Conservation (phyloP, 2,329 filamentous ascomycete genomes). For the Fusarium transvaalense region DNA sequence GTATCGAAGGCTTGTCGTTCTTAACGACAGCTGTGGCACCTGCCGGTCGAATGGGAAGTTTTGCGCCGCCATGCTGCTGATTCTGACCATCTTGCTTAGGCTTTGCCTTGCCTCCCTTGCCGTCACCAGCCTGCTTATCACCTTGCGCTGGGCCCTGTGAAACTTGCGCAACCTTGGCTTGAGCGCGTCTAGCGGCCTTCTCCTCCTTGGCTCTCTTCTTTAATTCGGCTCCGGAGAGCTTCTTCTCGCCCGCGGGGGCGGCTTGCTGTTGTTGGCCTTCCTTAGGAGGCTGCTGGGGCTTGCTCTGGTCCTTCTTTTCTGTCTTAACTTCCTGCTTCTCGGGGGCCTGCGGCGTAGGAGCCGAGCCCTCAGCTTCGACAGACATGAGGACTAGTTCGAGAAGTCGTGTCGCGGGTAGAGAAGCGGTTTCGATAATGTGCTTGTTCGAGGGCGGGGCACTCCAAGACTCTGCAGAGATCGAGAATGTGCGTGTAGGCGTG, state of each 20-base stretch:
- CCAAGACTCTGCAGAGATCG: slow-evolving; percentile 7
- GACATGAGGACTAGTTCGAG: slow-evolving; percentile 47
- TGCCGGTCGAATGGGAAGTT: slow-evolving; percentile 51
- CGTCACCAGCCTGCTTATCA: slow-evolving; percentile 56
- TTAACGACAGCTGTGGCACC: slow-evolving; percentile 57
- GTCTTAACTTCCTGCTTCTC: slow-evolving; percentile 47
- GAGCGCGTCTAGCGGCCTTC: slow-evolving; percentile 86
- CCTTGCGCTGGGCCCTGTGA: slow-evolving; percentile 56
- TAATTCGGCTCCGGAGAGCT: slow-evolving; percentile 80
- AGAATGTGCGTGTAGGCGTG: slow-evolving; percentile 19
- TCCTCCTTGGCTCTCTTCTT: slow-evolving; percentile 93
- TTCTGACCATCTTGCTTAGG: slow-evolving; percentile 60
- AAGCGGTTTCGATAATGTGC: slow-evolving; percentile 27
- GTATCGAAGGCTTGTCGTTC: slow-evolving; percentile 70
- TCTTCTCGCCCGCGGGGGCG: slow-evolving; percentile 58
- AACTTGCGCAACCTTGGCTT: slow-evolving; percentile 70
- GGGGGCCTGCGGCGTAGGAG: slow-evolving; percentile 45
- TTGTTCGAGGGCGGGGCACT: slow-evolving; percentile 43
- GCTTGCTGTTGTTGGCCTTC: slow-evolving; percentile 42
- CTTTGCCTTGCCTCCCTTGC: slow-evolving; percentile 63
- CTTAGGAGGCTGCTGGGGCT: slow-evolving; percentile 45
- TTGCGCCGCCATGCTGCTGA: slow-evolving; percentile 51
- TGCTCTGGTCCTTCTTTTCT: slow-evolving; percentile 44
- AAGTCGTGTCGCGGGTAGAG: slow-evolving; percentile 13
- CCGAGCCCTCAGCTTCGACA: slow-evolving; percentile 50